phyloP scores from a whole-genome alignment of 2,329 filamentous ascomycete species.

The Bipolaris cookei region DNA sequence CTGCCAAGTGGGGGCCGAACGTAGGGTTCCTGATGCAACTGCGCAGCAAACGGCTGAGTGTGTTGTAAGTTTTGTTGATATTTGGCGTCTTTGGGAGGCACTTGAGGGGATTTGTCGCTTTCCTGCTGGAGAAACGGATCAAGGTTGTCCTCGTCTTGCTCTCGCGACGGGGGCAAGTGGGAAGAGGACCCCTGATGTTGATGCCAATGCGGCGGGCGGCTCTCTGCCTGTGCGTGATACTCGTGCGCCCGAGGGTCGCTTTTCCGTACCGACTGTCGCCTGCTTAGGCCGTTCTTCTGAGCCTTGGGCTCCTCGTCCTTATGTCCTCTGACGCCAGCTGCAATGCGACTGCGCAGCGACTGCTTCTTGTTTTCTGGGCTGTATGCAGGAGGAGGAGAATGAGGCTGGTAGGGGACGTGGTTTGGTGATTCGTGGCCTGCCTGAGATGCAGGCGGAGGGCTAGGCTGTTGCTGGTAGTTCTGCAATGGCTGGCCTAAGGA shows the following conservation, averaged over 20 bases:
- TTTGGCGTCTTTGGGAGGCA: constrained; percentile 46
- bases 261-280: constrained; percentile 47
- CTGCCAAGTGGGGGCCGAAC: constrained; percentile 48
- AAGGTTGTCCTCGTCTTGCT: constrained; percentile 48
- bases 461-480: constrained; percentile 35
- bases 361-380: constrained; percentile 40
- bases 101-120: constrained; percentile 36
- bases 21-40: constrained; percentile 42
- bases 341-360: constrained; percentile 45
- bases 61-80: constrained; percentile 39
- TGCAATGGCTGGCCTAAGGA: constrained; percentile 33
- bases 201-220: constrained; percentile 38
- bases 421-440: constrained; percentile 31
- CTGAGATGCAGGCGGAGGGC: constrained; percentile 27
- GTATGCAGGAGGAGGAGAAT: constrained; percentile 16
- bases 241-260: constrained; percentile 39
- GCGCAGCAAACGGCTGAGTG: constrained; percentile 33
- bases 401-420: constrained; percentile 35
- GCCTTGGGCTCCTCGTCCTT: constrained; percentile 43
- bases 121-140: constrained; percentile 49
- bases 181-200: constrained; percentile 40
- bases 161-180: constrained; percentile 44
- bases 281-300: constrained; percentile 41
- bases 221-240: constrained; percentile 35
- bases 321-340: constrained; percentile 36